These are phyloP conservation scores for Pleoardoris graminearum DNA, from an alignment of 2,329 filamentous ascomycete genomes.

Conservation along the genomic window DNA sequence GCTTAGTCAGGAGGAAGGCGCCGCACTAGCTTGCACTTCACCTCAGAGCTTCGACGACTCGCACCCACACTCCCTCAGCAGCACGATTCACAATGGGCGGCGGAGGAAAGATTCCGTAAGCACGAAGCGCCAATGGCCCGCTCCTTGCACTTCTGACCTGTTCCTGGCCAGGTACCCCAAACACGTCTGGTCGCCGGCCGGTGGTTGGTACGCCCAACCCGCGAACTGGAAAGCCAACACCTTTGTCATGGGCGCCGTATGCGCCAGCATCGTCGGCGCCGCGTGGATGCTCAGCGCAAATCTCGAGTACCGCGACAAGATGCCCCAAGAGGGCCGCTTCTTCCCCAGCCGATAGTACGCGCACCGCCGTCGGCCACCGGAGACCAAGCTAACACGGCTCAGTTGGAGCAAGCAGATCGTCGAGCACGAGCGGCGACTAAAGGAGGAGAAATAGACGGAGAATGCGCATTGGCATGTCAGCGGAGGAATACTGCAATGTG, in stretches of 20 bases:
- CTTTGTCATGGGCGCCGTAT: conserved; percentile 68
- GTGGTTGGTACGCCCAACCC: conserved; percentile 96
- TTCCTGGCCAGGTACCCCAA: conserved; percentile 77
- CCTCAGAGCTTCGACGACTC: conserved; percentile 20
- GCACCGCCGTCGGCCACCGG: conserved; percentile 7
- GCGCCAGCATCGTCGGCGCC: conserved; percentile 69
- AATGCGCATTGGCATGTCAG: conserved; percentile 6
- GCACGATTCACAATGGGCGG: conserved; percentile 64
- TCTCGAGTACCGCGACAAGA: conserved; percentile 71
- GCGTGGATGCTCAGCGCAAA: conserved; percentile 75
- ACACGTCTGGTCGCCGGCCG: conserved; percentile 98
- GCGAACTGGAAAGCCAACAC: conserved; percentile 96
- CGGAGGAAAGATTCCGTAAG: conserved; percentile 75
- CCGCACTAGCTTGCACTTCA: conserved; percentile 25
- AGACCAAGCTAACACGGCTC: conserved; percentile 33
- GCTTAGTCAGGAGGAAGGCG: conserved; percentile 13
- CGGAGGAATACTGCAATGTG: conserved; percentile 19
- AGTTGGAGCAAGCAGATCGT: conserved; percentile 74
- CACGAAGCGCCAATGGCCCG: conserved; percentile 16
- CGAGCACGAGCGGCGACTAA: conserved; percentile 64
- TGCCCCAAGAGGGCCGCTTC: conserved; percentile 77
- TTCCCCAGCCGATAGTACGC: conserved; percentile 83
- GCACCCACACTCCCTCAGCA: conserved; percentile 25
- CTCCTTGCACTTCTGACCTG: conserved; percentile 18
- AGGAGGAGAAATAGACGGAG: conserved; percentile 27